Evolutionary conservation across 108 stramenopile species (phyloP), one percentile per base, ranked within the genome.

Genomic region (Mediolabrus comicus): DNA sequence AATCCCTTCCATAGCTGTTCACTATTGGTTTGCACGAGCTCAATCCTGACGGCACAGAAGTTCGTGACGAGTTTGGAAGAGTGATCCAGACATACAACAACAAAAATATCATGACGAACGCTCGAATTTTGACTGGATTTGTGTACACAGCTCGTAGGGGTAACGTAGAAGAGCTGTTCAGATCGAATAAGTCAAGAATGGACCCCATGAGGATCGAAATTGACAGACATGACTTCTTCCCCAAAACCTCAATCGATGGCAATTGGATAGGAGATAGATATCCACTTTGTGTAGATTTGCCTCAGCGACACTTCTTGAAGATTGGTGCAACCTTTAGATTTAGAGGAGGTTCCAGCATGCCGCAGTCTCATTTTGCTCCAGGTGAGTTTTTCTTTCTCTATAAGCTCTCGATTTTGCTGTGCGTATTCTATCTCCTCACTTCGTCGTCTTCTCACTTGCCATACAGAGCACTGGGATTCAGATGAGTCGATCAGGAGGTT

Each of bases 41-140:
- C 8, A 66, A 84, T 29, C 33, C 26, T 24, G 79, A 84, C 66
- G 86, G 86, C 6, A 84, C 86, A 11, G 67, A 72, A 10, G 34
- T 46, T 14, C 62, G 56, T 24, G 73, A 84, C 19, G 25, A 54
- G 1, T 67, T 68, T 53, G 83, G 80, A 8, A 35, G 80, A 29
- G 32, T 59, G 8, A 55, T 79, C 10, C 71, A 58, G 8, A 81
- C 82, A 2, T 87, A 87, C 59, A 69, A 59, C 39, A 83, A 82
- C 57, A 28, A 56, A 13, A 75, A 84, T 56, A 82, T 87, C 32
- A 41, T 53, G 71, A 71, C 65, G 12, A 80, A 67, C 35, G 69
- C 83, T 29, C 35, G 83, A 16, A 79, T 64, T 8, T 73, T 79
- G 84, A 83, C 84, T 36, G 86, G 84, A 1, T 83, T 83, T 39